Base-by-base conservation (phyloP, 108 stramenopile species). In the Skeletonema grethae region DNA sequence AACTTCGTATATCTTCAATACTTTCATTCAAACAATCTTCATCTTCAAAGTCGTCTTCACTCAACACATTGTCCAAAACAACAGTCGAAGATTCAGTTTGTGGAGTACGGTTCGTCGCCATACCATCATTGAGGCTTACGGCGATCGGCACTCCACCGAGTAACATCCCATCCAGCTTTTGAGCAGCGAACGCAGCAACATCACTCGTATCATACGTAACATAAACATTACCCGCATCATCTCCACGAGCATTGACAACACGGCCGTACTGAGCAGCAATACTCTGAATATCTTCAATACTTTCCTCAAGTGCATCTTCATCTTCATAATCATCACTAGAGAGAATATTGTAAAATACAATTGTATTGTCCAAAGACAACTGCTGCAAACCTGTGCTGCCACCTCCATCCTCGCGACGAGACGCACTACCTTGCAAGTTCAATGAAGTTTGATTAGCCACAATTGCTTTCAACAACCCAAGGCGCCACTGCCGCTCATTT, bases 251-350 rank as follows among this genome's bases (percentile, higher is more conserved):
- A 56, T 31, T 50, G 20, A 56, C 28, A 41, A 85, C 68, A 25
- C 22, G 57, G 3, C 85, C 85, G 65, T 79, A 77, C 28, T 72
- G 61, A 41, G 11, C 8, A 22, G 89, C 85, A 29, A 90, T 53
- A 30, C 76, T 70, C 25, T 67, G 67, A 25, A 93, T 79, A 41
- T 93, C 92, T 53, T 69, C 65, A 11, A 85, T 35, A 59, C 88
- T 89, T 67, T 93, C 92, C 58, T 84, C 84, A 20, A 93, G 77
- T 43, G 87, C 90, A 28, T 93, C 92, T 11, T 86, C 82, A 59
- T 93, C 92, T 28, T 85, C 85, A 45, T 85, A 70, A 61, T 93
- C 92, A 41, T 93, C 92, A 9, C 85, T 76, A 9, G 80, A 83
- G 58, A 93, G 63, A 30, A 90, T 72, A 36, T 92, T 88, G 53